Percentiles rank a stretch among this genome's conserved stretches.
These are phyloP conservation scores for Auricularia sp. DNA, from an alignment of 768 basidiomycete genomes.

Conservation along the genomic window DNA sequence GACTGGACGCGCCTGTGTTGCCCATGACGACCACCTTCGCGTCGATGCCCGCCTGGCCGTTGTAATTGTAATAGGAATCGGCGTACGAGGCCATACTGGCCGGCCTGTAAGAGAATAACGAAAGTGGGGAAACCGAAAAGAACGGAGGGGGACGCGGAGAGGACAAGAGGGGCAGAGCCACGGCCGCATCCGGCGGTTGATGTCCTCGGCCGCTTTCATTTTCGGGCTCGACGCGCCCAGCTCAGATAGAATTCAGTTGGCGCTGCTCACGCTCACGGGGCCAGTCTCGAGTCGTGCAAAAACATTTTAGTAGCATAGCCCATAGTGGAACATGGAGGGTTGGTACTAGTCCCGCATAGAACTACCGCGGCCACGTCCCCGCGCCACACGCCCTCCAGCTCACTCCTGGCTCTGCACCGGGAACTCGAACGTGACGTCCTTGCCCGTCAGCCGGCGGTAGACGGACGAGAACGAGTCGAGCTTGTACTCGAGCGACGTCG, in stretches of 20 bases:
- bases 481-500: conserved; percentile 99
- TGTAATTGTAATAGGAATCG: conserved; percentile 57
- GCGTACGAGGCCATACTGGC: conserved; percentile 41
- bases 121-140: conserved; percentile 38
- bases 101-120: conserved; percentile 25
- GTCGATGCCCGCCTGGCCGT: conserved; percentile 79
- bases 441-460: conserved; percentile 90
- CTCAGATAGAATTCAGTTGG: not conserved
- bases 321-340: not conserved
- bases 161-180: conserved; percentile 8
- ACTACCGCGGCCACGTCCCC: conserved; percentile 17
- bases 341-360: not conserved
- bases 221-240: not conserved
- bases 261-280: not conserved
- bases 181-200: too few relatives aligned
- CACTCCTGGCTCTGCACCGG: conserved; percentile 33
- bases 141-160: conserved; percentile 21
- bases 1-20: conserved; percentile 44
- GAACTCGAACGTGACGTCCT: conserved; percentile 94
- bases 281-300: not conserved
- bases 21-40: conserved; percentile 95
- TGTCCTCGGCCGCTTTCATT: not conserved
- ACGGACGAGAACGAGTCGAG: conserved; percentile 98
- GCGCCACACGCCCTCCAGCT: not conserved
- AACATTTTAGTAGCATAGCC: not conserved